phyloP scores from a whole-genome alignment of 257 asterid genomes.

The Ehretia macrophylla region DNA sequence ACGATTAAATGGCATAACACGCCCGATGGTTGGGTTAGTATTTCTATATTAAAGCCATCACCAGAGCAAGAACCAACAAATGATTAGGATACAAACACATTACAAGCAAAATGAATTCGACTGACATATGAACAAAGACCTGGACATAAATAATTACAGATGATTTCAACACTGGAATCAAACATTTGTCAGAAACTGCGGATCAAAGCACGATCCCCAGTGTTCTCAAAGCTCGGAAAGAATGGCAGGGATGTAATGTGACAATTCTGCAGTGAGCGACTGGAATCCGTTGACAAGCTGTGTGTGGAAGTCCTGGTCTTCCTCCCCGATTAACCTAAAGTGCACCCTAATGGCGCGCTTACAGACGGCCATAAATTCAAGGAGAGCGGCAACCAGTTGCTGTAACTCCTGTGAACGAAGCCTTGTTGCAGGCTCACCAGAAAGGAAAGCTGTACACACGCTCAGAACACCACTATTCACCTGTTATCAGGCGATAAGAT shows the following conservation, averaged over 20 bases:
- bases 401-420: conserved; percentile 95
- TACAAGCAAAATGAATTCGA: not conserved
- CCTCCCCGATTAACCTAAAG: conserved; percentile 89
- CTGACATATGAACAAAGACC: not conserved
- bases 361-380: conserved; percentile 98
- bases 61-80: not conserved
- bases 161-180: not conserved
- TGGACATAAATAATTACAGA: not conserved
- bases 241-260: conserved; percentile 99
- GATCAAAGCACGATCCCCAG: not conserved
- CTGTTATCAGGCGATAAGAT: conserved; percentile 27
- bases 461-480: conserved; percentile 98
- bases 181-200: not conserved
- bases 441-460: conserved; percentile 96
- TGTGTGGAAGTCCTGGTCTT: conserved; percentile 95
- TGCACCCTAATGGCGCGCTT: conserved; percentile 97
- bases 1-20: too few relatives aligned
- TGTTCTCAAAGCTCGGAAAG: conserved; percentile 79
- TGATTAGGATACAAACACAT: not conserved
- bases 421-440: conserved; percentile 99
- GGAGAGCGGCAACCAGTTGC: conserved; percentile 93
- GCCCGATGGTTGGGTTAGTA: not conserved
- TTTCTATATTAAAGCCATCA: not conserved
- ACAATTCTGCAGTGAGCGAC: conserved; percentile 95
- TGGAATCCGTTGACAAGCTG: conserved; percentile 98